Percentiles rank a stretch among this genome's conserved stretches.
Conservation (phyloP, 2,329 filamentous ascomycete genomes). For the Penicillium crustosum region DNA sequence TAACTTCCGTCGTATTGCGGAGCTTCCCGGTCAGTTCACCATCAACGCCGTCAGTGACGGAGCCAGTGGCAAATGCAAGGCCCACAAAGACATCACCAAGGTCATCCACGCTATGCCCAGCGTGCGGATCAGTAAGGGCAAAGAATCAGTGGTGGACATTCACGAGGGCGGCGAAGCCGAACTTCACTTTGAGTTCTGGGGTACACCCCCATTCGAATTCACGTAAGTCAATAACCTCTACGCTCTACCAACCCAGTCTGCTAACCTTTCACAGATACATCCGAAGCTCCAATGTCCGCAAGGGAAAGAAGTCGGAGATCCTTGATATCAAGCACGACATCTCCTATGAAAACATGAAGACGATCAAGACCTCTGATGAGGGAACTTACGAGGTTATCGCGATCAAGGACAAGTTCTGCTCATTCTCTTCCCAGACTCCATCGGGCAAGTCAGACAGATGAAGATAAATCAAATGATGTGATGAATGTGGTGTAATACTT, state of each 20-base stretch:
- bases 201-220: conserved; percentile 94
- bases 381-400: conserved; percentile 96
- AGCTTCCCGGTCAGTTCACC: conserved; percentile 82
- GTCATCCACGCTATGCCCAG: conserved; percentile 88
- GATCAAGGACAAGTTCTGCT: conserved; percentile 90
- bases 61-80: conserved; percentile 78
- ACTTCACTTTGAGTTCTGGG: conserved; percentile 92
- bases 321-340: conserved; percentile 89
- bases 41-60: conserved; percentile 86
- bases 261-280: conserved; percentile 62
- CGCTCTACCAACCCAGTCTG: neutral
- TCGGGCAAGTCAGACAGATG: conserved; percentile 47
- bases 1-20: conserved; percentile 88
- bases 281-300: conserved; percentile 77
- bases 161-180: conserved; percentile 95
- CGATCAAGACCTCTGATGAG: conserved; percentile 82
- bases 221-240: conserved; percentile 52
- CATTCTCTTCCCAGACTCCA: conserved; percentile 72
- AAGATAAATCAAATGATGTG: conserved; percentile 21
- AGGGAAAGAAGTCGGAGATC: conserved; percentile 73
- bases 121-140: conserved; percentile 83
- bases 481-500: conserved; percentile 17
- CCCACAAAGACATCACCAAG: conserved; percentile 74
- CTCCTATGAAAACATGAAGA: conserved; percentile 77
- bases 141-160: conserved; percentile 80